phyloP scores from a whole-genome alignment of 192 early-diverging fungal genomes.

The Coemansia sp. region DNA sequence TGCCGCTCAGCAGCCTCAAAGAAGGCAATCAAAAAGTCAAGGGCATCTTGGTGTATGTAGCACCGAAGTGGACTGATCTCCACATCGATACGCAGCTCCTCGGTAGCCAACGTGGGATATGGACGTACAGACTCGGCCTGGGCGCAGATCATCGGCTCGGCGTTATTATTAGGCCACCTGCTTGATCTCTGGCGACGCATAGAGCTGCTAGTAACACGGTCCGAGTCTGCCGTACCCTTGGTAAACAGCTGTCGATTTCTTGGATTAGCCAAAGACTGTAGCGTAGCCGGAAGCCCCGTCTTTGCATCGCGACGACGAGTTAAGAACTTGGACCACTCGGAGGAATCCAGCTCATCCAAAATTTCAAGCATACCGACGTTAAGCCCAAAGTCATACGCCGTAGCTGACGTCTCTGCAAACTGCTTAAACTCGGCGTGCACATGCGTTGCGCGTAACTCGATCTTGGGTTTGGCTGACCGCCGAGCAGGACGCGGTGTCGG shows the following conservation, averaged over 20 bases:
- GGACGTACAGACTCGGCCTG: slow-evolving; percentile 55
- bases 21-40: slow-evolving; percentile 81
- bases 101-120: slow-evolving; percentile 39
- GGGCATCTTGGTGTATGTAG: slow-evolving; percentile 93
- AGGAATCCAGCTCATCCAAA: slow-evolving; percentile 53
- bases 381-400: slow-evolving; percentile 42
- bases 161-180: slow-evolving; percentile 44
- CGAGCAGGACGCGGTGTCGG: slow-evolving; percentile 10
- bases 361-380: slow-evolving; percentile 50
- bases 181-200: slow-evolving; percentile 46
- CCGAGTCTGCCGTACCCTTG: slow-evolving; percentile 42
- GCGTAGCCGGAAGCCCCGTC: slow-evolving; percentile 44
- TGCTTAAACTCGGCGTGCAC: slow-evolving; percentile 50
- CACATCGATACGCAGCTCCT: slow-evolving; percentile 59
- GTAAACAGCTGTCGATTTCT: slow-evolving; percentile 54
- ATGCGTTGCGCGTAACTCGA: slow-evolving; percentile 45
- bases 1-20: slow-evolving; percentile 58
- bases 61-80: slow-evolving; percentile 79
- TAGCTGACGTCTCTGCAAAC: slow-evolving; percentile 38
- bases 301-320: slow-evolving; percentile 51
- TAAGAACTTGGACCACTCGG: slow-evolving; percentile 57
- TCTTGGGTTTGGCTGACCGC: slow-evolving; percentile 48
- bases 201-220: slow-evolving; percentile 32
- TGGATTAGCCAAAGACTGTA: slow-evolving; percentile 44
- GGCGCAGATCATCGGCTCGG: slow-evolving; percentile 44